Evolutionary conservation across 352 stramenopile species (phyloP), one percentile per base, ranked within the genome.

Genomic region (Elongisporangium prolatum): DNA sequence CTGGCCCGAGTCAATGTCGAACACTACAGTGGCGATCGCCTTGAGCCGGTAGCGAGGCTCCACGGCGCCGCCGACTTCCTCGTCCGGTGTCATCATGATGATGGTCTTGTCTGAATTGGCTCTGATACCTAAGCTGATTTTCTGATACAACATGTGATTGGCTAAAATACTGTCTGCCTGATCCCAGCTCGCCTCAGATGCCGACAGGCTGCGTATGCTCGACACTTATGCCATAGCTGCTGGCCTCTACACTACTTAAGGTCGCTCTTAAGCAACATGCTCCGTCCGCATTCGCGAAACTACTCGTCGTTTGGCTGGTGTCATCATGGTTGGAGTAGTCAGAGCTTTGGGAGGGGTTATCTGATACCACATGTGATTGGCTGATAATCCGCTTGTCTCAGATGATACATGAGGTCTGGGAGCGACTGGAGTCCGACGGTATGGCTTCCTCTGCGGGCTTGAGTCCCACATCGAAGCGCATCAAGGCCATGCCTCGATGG

Each of bases 1-100:
- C 68, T 91, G 84, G 4, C 84, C 84, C 16, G 76, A 67, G 68
- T 93, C 80, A 28, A 92, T 89, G 53, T 93, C 84, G 52, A 93
- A 93, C 56, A 91, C 78, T 16, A 93, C 80, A 8, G 80, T 91
- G 11, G 80, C 84, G 44, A 93, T 71, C 18, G 80, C 84, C 9
- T 63, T 65, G 28, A 91, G 63, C 2, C 75, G 77, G 59, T 86
- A 91, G 18, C 53, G 11, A 4, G 10, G 54, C 48, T 50, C 44
- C 20, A 56, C 11, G 52, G 6, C 21, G 11, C 16, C 51, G 40
- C 21, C 24, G 25, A 13, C 17, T n/a, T 62, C 24, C 22, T 55
- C 28, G 18, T 56, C 28, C 17, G 21, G n/a, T 49, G 38, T 50
- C 53, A 54, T 48, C 9, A 21, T 10, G 18, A 10, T 34, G 11